phyloP scores from a whole-genome alignment of 306 rosid species.

The Canavalia ensiformis region DNA sequence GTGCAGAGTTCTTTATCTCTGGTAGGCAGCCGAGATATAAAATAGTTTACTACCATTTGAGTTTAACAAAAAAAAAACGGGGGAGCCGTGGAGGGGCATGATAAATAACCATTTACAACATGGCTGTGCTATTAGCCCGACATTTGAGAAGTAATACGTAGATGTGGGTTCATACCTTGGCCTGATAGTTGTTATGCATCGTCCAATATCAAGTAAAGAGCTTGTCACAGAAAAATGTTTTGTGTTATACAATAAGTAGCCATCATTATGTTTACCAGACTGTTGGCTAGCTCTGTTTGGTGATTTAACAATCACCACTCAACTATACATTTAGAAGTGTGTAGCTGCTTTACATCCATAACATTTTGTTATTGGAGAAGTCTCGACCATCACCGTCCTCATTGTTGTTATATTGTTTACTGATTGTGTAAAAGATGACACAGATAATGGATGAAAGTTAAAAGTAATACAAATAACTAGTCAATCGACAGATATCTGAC shows the following conservation, averaged over 20 bases:
- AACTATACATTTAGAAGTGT: not conserved
- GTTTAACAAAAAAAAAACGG: not conserved
- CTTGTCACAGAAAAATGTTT: not conserved
- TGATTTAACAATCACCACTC: slow-evolving; percentile 8
- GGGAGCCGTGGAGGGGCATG: not conserved
- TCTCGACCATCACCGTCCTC: not conserved
- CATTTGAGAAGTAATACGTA: not conserved
- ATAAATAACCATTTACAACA: not conserved
- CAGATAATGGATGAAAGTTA: not conserved
- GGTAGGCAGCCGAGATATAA: not conserved
- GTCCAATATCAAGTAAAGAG: slow-evolving; percentile 7
- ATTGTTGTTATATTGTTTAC: not conserved
- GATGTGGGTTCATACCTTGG: not conserved
- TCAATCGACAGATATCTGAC: slow-evolving; percentile 35
- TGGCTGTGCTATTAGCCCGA: slow-evolving; percentile 3
- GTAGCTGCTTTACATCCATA: slow-evolving; percentile 11
- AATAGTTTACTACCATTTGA: not conserved
- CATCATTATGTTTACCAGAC: not conserved
- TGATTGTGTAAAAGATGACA: not conserved
- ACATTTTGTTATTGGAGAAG: not conserved
- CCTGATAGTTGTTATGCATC: slow-evolving; percentile 1
- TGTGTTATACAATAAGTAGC: not conserved
- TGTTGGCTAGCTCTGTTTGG: not conserved
- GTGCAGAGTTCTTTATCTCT: not conserved
- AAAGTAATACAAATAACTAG: not conserved